phyloP scores from a whole-genome alignment of 148 eudicot species.

The Rhododendron molle region DNA sequence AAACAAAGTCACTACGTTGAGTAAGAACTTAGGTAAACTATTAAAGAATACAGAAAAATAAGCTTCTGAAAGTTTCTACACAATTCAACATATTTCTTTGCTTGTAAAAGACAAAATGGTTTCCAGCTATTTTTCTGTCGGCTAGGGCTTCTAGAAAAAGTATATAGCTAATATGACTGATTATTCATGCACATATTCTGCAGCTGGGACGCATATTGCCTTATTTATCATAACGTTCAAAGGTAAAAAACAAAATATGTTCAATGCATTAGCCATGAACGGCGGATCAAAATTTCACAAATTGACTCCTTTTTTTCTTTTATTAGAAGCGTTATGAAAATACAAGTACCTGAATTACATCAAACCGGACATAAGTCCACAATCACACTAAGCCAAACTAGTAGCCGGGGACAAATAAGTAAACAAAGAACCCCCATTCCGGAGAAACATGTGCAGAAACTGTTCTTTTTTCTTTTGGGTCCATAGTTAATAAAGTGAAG shows the following conservation, averaged over 20 bases:
- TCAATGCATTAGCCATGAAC: neutral
- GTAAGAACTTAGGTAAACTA: neutral
- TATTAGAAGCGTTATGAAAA: no score
- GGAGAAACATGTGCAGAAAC: neutral
- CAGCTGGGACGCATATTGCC: neutral
- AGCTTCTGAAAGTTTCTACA: neutral
- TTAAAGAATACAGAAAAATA: neutral
- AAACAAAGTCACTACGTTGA: neutral
- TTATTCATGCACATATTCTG: neutral
- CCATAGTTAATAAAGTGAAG: neutral
- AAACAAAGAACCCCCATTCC: neutral
- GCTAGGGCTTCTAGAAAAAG: neutral
- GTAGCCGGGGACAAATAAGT: neutral
- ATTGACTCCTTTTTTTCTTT: neutral
- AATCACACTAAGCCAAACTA: no score
- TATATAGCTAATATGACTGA: neutral
- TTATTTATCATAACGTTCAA: neutral
- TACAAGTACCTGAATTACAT: no score
- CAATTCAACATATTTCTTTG: neutral
- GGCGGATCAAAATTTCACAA: neutral
- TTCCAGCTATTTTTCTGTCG: neutral
- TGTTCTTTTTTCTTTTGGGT: neutral
- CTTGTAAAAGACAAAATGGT: neutral
- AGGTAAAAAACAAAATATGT: neutral
- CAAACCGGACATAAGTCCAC: no score